Evolutionary conservation across 306 rosid genomes (phyloP).

Genomic region (Vigna mungo): DNA sequence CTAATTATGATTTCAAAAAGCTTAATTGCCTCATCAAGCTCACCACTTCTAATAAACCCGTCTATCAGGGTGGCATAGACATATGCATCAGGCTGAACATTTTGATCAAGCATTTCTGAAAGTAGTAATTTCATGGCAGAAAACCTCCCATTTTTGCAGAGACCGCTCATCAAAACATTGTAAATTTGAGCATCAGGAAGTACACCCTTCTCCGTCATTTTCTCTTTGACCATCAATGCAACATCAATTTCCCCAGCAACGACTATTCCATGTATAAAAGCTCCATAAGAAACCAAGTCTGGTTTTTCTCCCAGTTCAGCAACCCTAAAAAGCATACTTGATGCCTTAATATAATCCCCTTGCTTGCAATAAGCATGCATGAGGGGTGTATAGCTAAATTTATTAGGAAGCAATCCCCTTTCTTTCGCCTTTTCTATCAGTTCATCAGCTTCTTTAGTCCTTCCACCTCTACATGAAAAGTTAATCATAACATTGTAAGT

Average conservation of each 20-base stretch:
- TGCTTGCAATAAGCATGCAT: conserved; percentile 65
- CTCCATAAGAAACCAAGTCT: conserved; percentile 79
- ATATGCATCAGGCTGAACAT: conserved; percentile 71
- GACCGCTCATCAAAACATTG: conserved; percentile 85
- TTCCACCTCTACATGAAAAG: conserved; percentile 63
- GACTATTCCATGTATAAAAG: conserved; percentile 79
- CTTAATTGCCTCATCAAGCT: conserved; percentile 69
- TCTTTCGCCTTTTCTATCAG: conserved; percentile 56
- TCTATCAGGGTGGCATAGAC: conserved; percentile 80
- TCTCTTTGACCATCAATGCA: conserved; percentile 67
- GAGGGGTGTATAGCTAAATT: conserved; percentile 72
- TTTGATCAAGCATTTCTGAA: conserved; percentile 78
- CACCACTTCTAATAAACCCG: conserved; percentile 67
- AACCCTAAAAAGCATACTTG: conserved; percentile 67
- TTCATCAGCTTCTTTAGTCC: conserved; percentile 66
- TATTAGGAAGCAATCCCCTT: conserved; percentile 60
- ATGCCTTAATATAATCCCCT: conserved; percentile 71
- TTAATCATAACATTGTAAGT: conserved; percentile 73
- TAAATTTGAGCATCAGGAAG: conserved; percentile 79
- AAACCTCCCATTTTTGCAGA: conserved; percentile 77
- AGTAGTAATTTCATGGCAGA: conserved; percentile 71
- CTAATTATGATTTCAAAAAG: conserved; percentile 57
- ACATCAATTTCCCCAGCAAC: conserved; percentile 66
- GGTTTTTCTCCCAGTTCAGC: conserved; percentile 66
- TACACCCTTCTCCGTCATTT: conserved; percentile 74